Base-by-base conservation (phyloP, 805 yeast species). In the Kodamaea neixiangensis region DNA sequence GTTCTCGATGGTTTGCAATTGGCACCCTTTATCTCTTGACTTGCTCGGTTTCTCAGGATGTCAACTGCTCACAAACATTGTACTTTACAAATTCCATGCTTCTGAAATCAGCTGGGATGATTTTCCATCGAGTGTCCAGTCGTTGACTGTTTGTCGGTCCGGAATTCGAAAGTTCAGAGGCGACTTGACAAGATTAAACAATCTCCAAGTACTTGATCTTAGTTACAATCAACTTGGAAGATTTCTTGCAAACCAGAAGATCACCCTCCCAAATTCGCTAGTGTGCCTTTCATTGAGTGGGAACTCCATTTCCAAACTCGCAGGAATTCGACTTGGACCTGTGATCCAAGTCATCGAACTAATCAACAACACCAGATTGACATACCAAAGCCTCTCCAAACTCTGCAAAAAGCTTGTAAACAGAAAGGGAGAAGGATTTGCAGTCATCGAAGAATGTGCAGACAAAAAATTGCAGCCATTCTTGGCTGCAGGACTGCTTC, bases 401-500 rank as follows among this genome's bases (percentile, higher is more conserved):
- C 41, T 37, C 19, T 37, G 41, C 21, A 15, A 10, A 19, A 17
- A 17, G n/a, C 20, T 37, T 11, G 41, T 20, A 5, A 19, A 17
- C 20, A 37, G 17, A 19, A 17, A 5, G n/a, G 19, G 41, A 6
- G 41, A 15, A 37, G 6, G 41, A 19, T 37, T 37, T 17, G 21
- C 11, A 6, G 21, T 37, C 11, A 20, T 37, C 6, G 41, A 37
- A 17, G 41, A 37, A 17, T 5, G 11, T 2, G 11, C 21, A 13
- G 11, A 37, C 20, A 37, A 37, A 19, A 37, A 37, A 6, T 37
- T 37, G 41, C 41, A 37, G 41, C 41, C 41, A 19, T 37, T 37
- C n/a, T 11, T 37, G 19, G 41, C 17, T 37, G 21, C 41, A 37
- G 41, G 41, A 37, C 41, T 37, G n/a, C 17, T 37, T 37, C 41